Base-by-base conservation (phyloP, 805 yeast genomes). In the Hanseniaspora guilliermondii region DNA sequence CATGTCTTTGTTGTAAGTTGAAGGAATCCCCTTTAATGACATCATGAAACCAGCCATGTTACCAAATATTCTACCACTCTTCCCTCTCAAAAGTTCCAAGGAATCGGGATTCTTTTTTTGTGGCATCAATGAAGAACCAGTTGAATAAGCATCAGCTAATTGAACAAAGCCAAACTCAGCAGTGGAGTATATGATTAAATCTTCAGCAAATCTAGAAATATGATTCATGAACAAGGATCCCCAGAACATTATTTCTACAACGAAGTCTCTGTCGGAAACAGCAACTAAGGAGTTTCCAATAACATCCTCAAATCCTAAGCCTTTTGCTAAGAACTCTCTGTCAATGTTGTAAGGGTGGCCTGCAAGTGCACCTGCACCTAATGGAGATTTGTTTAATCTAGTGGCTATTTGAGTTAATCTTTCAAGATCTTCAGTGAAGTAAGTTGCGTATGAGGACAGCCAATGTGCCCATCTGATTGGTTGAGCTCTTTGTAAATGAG, bases 401-500 rank as follows among this genome's bases (percentile, higher is more conserved):
- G 73, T 82, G 59, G 83, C 77, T 53, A 93, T 76, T 70, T 94
- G 93, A 59, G 77, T 71, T 61, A 93, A 76, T 67, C 98, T 79
- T 67, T 85, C 80, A 71, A 84, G 81, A 67, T 93, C 99, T 65
- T 88, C 88, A 9, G 89, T 79, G 69, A 93, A 83, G 66, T 89
- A 93, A 2, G 98, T 91, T 38, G 96, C 97, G 65, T 93, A 91
- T 67, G 87, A 82, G 60, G 91, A 80, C 60, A 93, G 75, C 96
- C 97, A 91, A 68, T 93, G 99, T 1, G 97, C 76, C 99, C 99
- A 93, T 72, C 99, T 80, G 65, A 93, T 93, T n/a, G 99, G 99
- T 71, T 89, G 99, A 1, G 97, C 97, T 68, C 96, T 85, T 75
- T 93, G 98, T 67, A 93, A 74, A 72, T 93, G 99, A 14, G 99